Evolutionary conservation across 2,329 filamentous ascomycete genomes (phyloP).

Genomic region (Diaporthe nobilis): DNA sequence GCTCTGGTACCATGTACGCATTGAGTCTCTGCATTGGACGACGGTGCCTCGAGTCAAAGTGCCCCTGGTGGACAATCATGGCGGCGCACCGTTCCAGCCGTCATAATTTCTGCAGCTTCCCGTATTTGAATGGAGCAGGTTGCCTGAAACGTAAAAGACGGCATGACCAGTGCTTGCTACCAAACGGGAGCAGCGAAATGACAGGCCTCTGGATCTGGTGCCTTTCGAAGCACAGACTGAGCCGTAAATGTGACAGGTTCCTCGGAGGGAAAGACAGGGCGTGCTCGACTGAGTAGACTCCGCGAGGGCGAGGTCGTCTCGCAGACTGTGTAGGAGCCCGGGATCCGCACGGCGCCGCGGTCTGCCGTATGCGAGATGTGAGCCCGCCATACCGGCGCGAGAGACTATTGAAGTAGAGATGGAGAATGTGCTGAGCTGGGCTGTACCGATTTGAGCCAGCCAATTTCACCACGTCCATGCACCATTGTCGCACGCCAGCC

Average conservation of each 20-base stretch:
- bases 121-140: constrained; percentile 48
- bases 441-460: constrained; percentile 9
- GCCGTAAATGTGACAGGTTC: constrained; percentile 44
- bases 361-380: constrained; percentile 20
- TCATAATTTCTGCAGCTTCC: constrained; percentile 55
- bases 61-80: constrained; percentile 50
- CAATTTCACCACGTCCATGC: constrained; percentile 26
- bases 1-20: constrained; percentile 27
- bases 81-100: constrained; percentile 50
- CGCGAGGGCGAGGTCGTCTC: constrained; percentile 8
- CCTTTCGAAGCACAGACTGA: constrained; percentile 39
- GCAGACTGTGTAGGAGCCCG: constrained; percentile 5
- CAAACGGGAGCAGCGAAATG: constrained; percentile 51
- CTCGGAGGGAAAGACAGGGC: constrained; percentile 42
- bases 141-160: constrained; percentile 47
- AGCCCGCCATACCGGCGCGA: constrained; percentile 4
- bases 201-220: constrained; percentile 41
- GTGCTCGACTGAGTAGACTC: not conserved
- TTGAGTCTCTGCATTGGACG: constrained; percentile 42
- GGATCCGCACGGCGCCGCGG: constrained; percentile 3
- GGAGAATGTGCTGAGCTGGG: constrained; percentile 20
- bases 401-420: not conserved
- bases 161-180: constrained; percentile 47
- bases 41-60: constrained; percentile 56
- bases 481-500: constrained; percentile 37